Evolutionary conservation across 257 asterid genomes (phyloP), one percentile per base, ranked within the genome.

Genomic region (Solanum chiquidenum): DNA sequence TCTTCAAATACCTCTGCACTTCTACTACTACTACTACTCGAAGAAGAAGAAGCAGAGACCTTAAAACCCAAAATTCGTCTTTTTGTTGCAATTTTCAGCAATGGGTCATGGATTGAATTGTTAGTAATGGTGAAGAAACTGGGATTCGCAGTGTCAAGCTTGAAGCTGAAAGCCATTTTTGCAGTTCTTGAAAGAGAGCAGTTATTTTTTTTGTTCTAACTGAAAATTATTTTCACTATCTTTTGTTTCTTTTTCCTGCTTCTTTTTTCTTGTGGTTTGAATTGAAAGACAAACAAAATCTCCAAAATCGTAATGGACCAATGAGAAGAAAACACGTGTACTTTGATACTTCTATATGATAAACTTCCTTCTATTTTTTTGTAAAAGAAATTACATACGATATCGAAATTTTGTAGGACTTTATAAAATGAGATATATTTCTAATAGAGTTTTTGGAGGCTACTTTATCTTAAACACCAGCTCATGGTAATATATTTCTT

Each of bases 1-100:
- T 94, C 98, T 91, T 96, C 98, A 66, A 91, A 94, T 21, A 33
- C 92, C 77, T 83, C 27, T 38, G 52, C 76, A 40, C 76, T 91
- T 84, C 66, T 58, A 58, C 66, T 55, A 55, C 90, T 89, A 84
- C 93, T 91, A 71, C 93, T 90, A 8, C 88, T 91, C 25, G 91
- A 27, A 3, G 75, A 12, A 12, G 74, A 88, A n/a, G 90, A 33
- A 33, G 92, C 93, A 31, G 91, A 92, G 87, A 92, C 86, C 66
- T 72, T 86, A 20, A 89, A 79, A 44, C 34, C 25, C 83, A 12
- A 31, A 49, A 23, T 18, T 20, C 75, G 91, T 82, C 90, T 89
- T 89, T 90, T 91, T 72, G 90, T 71, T 38, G 73, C 86, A 90
- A 69, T 86, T 88, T 33, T 86, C 20, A 75, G 79, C 21, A 84